Conservation (phyloP, 768 basidiomycete genomes). For the Lactarius hatsudake region DNA sequence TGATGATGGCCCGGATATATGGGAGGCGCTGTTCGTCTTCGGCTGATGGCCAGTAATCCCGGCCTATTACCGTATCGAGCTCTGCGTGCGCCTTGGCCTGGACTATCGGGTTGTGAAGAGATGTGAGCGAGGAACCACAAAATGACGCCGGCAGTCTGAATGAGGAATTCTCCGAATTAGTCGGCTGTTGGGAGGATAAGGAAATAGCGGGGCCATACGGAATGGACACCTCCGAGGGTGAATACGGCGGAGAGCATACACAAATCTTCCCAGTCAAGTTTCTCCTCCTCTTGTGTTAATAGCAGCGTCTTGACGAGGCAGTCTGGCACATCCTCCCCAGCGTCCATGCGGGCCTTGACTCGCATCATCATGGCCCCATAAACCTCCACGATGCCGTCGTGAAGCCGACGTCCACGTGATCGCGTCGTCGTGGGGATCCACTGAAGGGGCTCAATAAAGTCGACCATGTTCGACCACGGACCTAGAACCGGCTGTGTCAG, state of each 20-base stretch:
- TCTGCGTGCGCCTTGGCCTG: conserved; percentile 34
- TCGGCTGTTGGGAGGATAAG: not conserved
- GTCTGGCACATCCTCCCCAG: conserved; percentile 36
- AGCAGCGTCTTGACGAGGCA: conserved; percentile 38
- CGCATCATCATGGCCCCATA: conserved; percentile 37
- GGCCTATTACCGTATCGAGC: conserved; percentile 31
- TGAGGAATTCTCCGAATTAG: not conserved
- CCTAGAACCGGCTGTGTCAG: conserved; percentile 28
- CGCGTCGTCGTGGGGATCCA: conserved; percentile 39
- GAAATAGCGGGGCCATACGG: conserved; percentile 18
- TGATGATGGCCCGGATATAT: conserved; percentile 33
- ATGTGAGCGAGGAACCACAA: conserved; percentile 35
- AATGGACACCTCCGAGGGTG: conserved; percentile 38
- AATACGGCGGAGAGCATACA: conserved; percentile 38
- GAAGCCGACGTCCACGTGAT: conserved; percentile 40
- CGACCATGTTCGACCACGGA: conserved; percentile 44
- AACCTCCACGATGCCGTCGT: conserved; percentile 34
- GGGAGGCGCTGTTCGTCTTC: conserved; percentile 32
- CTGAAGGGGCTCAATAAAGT: conserved; percentile 45
- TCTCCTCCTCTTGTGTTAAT: conserved; percentile 32
- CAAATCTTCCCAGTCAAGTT: conserved; percentile 35
- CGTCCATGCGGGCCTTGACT: conserved; percentile 33
- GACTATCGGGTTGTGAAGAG: conserved; percentile 30
- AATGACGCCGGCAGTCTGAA: conserved; percentile 37
- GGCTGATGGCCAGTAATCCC: conserved; percentile 28